A percentile compares a stretch with the other conserved stretches of the same genome.
phyloP scores from a whole-genome alignment of 371 early-diverging fungal species.

The Rhizopus sp. region DNA sequence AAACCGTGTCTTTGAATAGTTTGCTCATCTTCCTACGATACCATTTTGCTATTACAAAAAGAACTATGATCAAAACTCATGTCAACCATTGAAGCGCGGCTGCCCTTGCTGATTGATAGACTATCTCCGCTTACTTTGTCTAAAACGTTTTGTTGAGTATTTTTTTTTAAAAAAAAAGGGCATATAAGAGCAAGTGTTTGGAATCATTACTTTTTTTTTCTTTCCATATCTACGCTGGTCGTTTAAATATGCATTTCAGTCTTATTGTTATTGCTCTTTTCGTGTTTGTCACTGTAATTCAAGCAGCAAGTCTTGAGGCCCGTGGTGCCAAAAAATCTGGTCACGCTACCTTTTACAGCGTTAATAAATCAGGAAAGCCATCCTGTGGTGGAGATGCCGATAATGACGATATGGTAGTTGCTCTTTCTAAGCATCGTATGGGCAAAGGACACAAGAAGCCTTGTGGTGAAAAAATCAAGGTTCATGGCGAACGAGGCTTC shows the following conservation, averaged over 20 bases:
- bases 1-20: no score
- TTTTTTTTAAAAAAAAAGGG: no score
- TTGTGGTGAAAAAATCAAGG: slow-evolving; percentile 46
- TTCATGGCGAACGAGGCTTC: slow-evolving; percentile 31
- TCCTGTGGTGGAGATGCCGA: slow-evolving; percentile 40
- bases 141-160: no score
- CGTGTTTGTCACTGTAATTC: slow-evolving; percentile 21
- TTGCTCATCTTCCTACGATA: no score
- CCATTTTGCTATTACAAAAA: no score
- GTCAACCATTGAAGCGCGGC: no score
- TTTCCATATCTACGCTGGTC: slow-evolving; percentile 2
- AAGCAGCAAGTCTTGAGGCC: slow-evolving; percentile 21
- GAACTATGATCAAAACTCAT: no score
- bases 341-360: slow-evolving; percentile 38
- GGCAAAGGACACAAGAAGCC: slow-evolving; percentile 19
- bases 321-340: slow-evolving; percentile 28
- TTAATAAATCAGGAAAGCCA: slow-evolving; percentile 30
- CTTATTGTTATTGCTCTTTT: slow-evolving; percentile 31
- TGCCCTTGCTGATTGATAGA: no score
- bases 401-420: slow-evolving; percentile 36
- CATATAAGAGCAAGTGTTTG: no score
- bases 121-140: no score
- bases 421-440: slow-evolving; percentile 36
- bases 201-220: no score
- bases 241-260: slow-evolving; percentile 30